phyloP scores from a whole-genome alignment of 768 basidiomycete genomes.

The Lanmaoa pseudosensibilis region DNA sequence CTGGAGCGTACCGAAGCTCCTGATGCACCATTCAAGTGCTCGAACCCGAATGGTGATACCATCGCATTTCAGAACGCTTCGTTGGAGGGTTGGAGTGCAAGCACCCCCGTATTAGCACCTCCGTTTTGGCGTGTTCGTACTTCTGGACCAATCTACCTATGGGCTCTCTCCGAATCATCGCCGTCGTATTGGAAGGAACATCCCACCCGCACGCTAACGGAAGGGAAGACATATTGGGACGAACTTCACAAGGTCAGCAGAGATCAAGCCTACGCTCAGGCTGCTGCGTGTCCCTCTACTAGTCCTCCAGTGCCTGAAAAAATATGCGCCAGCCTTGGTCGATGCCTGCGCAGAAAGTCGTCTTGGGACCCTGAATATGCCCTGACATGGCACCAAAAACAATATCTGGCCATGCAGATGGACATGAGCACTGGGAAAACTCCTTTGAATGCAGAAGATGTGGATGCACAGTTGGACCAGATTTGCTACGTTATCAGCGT shows the following conservation, averaged over 20 bases:
- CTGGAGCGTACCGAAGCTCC: conserved; percentile 45
- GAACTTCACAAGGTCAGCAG: conserved; percentile 50
- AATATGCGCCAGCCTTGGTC: conserved; percentile 35
- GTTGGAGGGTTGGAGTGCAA: conserved; percentile 44
- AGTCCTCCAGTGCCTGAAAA: conserved; percentile 25
- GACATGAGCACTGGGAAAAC: conserved; percentile 43
- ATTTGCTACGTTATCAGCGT: conserved; percentile 58
- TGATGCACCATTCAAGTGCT: conserved; percentile 47
- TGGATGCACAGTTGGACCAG: conserved; percentile 40
- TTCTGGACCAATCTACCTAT: conserved; percentile 57
- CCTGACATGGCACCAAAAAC: conserved; percentile 66
- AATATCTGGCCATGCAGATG: conserved; percentile 57
- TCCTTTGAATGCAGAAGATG: conserved; percentile 50
- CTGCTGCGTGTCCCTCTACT: conserved; percentile 18
- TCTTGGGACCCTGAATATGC: conserved; percentile 66
- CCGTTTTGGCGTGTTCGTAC: conserved; percentile 63
- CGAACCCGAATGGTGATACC: conserved; percentile 43
- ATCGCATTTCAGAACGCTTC: conserved; percentile 46
- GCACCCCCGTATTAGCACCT: conserved; percentile 50
- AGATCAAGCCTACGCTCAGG: conserved; percentile 33
- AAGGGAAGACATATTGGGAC: conserved; percentile 57
- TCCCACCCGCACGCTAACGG: conserved; percentile 38
- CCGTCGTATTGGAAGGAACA: conserved; percentile 58
- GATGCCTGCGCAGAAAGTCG: conserved; percentile 54
- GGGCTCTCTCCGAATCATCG: conserved; percentile 50